Evolutionary conservation across 1,284 basidiomycete genomes (phyloP).

Genomic region (Moesziomyces sp.): DNA sequence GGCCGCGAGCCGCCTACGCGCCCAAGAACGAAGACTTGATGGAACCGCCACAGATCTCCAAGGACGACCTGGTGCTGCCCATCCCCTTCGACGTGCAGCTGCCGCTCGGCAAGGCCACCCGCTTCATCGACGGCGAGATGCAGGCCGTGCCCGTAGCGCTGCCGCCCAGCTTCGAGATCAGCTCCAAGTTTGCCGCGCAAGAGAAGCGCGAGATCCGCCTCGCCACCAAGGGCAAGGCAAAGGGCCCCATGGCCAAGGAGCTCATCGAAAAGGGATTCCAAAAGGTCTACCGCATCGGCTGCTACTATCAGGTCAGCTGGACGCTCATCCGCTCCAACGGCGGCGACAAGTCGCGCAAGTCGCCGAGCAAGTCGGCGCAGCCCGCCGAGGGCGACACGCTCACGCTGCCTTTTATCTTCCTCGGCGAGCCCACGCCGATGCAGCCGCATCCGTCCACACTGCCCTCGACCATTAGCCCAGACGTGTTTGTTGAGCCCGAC

Average conservation of each 20-base stretch:
- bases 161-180: slow-evolving; percentile 61
- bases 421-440: slow-evolving; percentile 54
- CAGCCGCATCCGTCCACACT: slow-evolving; percentile 49
- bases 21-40: slow-evolving; percentile 45
- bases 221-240: slow-evolving; percentile 46
- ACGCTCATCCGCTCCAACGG: slow-evolving; percentile 35
- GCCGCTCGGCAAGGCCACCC: slow-evolving; percentile 54
- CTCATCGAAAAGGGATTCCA: slow-evolving; percentile 55
- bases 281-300: slow-evolving; percentile 59
- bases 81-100: slow-evolving; percentile 58
- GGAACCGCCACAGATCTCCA: slow-evolving; percentile 36
- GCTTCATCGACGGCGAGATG: slow-evolving; percentile 59
- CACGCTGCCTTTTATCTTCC: slow-evolving; percentile 60
- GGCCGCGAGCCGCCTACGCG: slow-evolving; percentile 37
- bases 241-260: slow-evolving; percentile 42
- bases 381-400: slow-evolving; percentile 44
- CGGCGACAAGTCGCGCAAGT: slow-evolving; percentile 26
- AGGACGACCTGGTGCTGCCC: slow-evolving; percentile 50
- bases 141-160: slow-evolving; percentile 55
- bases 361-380: slow-evolving; percentile 33
- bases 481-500: slow-evolving; percentile 36
- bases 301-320: slow-evolving; percentile 60
- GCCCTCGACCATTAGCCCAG: slow-evolving; percentile 48
- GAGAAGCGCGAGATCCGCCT: slow-evolving; percentile 50
- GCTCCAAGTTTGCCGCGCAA: slow-evolving; percentile 48